phyloP scores from a whole-genome alignment of 768 basidiomycete genomes.

The Boletus reticuloceps region DNA sequence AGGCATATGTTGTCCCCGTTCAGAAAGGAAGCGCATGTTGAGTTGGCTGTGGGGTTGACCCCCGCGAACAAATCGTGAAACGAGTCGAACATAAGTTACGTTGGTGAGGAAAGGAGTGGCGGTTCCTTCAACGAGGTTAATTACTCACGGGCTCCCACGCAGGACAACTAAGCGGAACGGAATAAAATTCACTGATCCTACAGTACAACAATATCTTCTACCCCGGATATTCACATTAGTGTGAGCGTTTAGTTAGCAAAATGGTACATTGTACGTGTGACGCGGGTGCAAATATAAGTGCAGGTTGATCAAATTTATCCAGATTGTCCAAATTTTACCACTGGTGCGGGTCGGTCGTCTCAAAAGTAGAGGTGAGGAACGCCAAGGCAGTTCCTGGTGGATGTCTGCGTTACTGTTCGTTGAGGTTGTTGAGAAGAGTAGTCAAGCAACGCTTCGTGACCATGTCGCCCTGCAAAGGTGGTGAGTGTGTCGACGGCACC shows the following conservation, averaged over 20 bases:
- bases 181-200: constrained; percentile 26
- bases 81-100: constrained; percentile 13
- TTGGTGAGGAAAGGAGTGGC: too few species aligned
- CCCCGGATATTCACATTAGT: constrained; percentile 32
- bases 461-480: constrained; percentile 75
- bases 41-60: constrained; percentile 31
- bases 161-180: neutral
- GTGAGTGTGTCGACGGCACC: constrained; percentile 11
- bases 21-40: constrained; percentile 32
- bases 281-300: constrained; percentile 30
- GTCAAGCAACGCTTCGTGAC: constrained; percentile 95
- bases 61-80: constrained; percentile 8
- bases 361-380: constrained; percentile 12
- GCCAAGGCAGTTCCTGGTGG: neutral
- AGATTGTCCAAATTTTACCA: constrained; percentile 30
- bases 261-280: constrained; percentile 30
- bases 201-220: constrained; percentile 34
- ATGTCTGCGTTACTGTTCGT: constrained; percentile 48
- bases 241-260: constrained; percentile 27
- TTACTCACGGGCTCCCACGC: constrained; percentile 10
- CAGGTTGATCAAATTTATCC: constrained; percentile 26
- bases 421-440: constrained; percentile 85
- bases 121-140: too few species aligned
- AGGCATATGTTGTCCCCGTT: constrained; percentile 40
- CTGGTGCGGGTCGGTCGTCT: constrained; percentile 14